These are phyloP conservation scores for Cardamine resedifolia DNA, from an alignment of 345 rosid genomes.

Conservation along the genomic window DNA sequence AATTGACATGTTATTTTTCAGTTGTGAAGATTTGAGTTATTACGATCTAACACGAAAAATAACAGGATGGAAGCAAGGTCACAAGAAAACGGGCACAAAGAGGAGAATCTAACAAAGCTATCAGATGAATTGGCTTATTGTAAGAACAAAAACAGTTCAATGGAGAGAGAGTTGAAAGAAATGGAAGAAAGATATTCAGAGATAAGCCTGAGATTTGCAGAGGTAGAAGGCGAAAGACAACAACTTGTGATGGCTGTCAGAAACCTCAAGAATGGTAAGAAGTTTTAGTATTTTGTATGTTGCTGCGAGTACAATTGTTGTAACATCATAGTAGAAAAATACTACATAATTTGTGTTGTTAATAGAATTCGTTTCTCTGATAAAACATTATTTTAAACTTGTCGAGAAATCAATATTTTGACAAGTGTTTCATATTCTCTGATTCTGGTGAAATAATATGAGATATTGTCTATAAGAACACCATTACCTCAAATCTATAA, in stretches of 20 bases:
- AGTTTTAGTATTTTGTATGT: slow-evolving; percentile 41
- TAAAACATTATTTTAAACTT: slow-evolving; percentile 24
- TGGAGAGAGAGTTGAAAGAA: slow-evolving; percentile 88
- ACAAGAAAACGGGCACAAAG: slow-evolving; percentile 35
- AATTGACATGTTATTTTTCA: neutral
- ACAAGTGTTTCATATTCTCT: too few relatives aligned
- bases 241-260: slow-evolving; percentile 81
- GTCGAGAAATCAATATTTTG: slow-evolving; percentile 13
- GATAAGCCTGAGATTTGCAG: slow-evolving; percentile 87
- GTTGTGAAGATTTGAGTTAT: neutral
- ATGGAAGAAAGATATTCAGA: slow-evolving; percentile 93
- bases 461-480: neutral
- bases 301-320: slow-evolving; percentile 29
- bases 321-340: slow-evolving; percentile 10
- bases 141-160: slow-evolving; percentile 62
- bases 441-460: too few relatives aligned
- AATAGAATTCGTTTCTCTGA: slow-evolving; percentile 22
- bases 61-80: slow-evolving; percentile 45
- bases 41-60: neutral
- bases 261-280: slow-evolving; percentile 75
- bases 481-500: neutral
- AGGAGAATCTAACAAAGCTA: slow-evolving; percentile 42
- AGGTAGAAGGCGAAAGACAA: slow-evolving; percentile 95
- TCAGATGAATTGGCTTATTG: slow-evolving; percentile 46
- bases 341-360: slow-evolving; percentile 20